Percentiles rank a stretch among this genome's conserved stretches.
Evolutionary conservation across 495 filamentous ascomycete genomes (phyloP).

Genomic region (Cudoniella acicularis): DNA sequence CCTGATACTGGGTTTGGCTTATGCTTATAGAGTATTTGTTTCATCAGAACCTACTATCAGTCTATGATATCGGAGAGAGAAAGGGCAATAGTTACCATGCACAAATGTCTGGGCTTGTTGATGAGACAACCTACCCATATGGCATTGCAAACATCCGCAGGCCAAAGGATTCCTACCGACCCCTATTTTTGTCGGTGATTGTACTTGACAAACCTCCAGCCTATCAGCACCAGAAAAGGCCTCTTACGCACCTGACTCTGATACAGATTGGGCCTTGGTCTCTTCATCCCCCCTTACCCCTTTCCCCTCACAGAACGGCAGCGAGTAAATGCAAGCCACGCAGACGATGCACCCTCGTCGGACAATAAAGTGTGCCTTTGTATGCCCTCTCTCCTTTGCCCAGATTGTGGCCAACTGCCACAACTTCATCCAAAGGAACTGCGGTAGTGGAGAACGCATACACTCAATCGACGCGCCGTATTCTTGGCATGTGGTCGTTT

Average conservation of each 20-base stretch:
- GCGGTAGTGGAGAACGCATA: neutral
- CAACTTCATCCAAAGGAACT: neutral
- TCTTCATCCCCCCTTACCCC: too few relatives aligned
- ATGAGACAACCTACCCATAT: neutral
- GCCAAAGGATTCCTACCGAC: neutral
- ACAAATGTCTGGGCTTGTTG: neutral
- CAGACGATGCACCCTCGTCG: neutral
- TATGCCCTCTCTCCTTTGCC: too few relatives aligned
- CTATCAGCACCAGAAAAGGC: neutral
- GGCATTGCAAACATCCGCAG: neutral
- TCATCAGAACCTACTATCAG: neutral
- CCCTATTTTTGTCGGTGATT: neutral
- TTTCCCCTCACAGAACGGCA: neutral
- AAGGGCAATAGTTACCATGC: too few relatives aligned
- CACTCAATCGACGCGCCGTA: neutral
- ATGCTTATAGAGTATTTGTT: neutral
- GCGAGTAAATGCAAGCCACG: neutral
- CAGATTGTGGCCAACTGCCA: neutral
- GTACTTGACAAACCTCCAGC: neutral
- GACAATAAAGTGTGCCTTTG: neutral
- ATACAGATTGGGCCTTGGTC: neutral
- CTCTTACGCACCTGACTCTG: neutral
- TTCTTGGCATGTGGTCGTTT: neutral
- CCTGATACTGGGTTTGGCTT: neutral
- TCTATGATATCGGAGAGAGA: too few relatives aligned